Evolutionary conservation across 2,329 filamentous ascomycete species (phyloP), one percentile per base, ranked within the genome.

Genomic region (Stylonectria norvegica): DNA sequence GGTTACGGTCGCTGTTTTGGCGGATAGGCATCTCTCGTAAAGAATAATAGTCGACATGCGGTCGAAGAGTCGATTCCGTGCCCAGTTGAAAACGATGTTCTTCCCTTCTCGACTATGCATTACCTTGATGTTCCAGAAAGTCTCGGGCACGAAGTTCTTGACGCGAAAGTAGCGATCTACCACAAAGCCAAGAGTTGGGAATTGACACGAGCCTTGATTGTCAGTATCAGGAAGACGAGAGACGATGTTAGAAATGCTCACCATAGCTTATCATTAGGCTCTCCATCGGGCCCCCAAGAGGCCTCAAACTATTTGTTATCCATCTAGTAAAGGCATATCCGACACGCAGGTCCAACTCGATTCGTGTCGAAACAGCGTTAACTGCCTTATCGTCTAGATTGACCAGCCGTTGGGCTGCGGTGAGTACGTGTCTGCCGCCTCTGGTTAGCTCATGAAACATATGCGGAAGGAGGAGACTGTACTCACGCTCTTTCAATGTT

Each of bases 91-190:
- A 40, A 79, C 82, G 48, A 93, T 89, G 37, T 85, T 83, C 40
- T 89, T 87, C 4, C 78, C 73, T 25, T 95, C 84, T 36, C 87
- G 83, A 29, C 73, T 77, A 56, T 96, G 86, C 57, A 80, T 81
- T 27, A 98, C 75, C 53, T 85, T 91, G 70, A 98, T 95, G 44
- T 78, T 78, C 93, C 93, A 98, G 64, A 97, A 98, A 0, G 79
- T 71, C 60, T 98, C 93, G 0, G 91, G 86, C 1, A 93, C 82
- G 63, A 98, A 98, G 54, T 95, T 95, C 48, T 88, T 83, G 36
- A 98, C 93, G 36, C 87, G 83, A 55, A 95, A 88, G 63, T 97
- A 98, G 34, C 91, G 81, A 64, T 98, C 93, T 5, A 98, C 93
- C 2, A 98, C 91, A 52, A 98, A 98, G 0, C 93, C 93, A 5